Conservation (phyloP, 2,329 filamentous ascomycete species). For the Fusarium veterinarium region DNA sequence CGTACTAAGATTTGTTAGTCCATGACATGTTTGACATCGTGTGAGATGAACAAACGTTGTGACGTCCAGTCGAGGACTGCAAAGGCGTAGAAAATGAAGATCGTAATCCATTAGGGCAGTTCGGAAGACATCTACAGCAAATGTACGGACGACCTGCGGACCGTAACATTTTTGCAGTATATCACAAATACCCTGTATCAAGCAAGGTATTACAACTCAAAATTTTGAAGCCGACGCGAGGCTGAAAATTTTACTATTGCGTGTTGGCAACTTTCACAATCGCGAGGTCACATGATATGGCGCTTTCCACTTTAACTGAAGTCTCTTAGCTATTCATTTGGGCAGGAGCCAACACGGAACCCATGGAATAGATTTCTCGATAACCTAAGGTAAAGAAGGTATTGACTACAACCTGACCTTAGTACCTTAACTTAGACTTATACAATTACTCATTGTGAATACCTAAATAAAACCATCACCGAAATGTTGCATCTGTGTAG, state of each 20-base stretch:
- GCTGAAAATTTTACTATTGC: conserved; percentile 43
- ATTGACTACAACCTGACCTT: not conserved
- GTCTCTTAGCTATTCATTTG: conserved; percentile 6
- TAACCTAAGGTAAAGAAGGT: not conserved
- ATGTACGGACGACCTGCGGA: conserved; percentile 46
- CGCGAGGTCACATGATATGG: conserved; percentile 44
- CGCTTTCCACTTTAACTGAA: conserved; percentile 23
- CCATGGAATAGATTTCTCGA: not conserved
- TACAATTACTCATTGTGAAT: not conserved
- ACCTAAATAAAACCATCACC: not conserved
- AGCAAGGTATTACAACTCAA: not conserved
- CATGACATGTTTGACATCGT: not conserved
- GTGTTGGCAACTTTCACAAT: conserved; percentile 21
- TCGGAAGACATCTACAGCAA: conserved; percentile 49
- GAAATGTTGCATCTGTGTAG: not conserved
- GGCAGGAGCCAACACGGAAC: not conserved
- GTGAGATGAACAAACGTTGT: conserved; percentile 25
- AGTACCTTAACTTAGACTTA: not conserved
- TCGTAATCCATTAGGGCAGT: conserved; percentile 21
- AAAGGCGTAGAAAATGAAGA: not conserved
- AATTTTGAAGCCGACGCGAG: conserved; percentile 3
- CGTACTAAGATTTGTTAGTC: conserved; percentile 28
- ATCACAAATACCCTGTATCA: conserved; percentile 1
- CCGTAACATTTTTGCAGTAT: conserved; percentile 46
- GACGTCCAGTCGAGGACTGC: conserved; percentile 11